These are phyloP conservation scores for Rubroboletus pulcherrimus DNA, from an alignment of 768 basidiomycete species.

Conservation along the genomic window DNA sequence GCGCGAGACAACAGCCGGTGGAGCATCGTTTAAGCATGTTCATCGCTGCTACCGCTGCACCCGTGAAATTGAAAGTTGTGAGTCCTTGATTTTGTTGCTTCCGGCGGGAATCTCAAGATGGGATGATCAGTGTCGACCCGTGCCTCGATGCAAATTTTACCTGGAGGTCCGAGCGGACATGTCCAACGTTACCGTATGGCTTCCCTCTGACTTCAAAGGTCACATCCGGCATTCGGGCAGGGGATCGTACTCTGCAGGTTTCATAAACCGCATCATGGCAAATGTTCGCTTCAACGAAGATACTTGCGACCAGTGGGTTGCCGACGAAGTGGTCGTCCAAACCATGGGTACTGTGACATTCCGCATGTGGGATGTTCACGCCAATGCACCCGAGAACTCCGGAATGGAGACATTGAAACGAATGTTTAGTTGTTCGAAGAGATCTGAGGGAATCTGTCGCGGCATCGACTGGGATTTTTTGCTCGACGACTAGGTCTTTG, in stretches of 20 bases:
- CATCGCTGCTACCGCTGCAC: slow-evolving; percentile 46
- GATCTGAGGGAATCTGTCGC: slow-evolving; percentile 41
- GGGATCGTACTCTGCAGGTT: slow-evolving; percentile 64
- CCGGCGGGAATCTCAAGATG: not conserved
- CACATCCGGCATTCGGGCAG: slow-evolving; percentile 54
- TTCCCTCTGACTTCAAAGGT: slow-evolving; percentile 78
- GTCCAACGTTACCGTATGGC: slow-evolving; percentile 73
- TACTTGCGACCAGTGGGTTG: slow-evolving; percentile 33
- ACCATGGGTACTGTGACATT: slow-evolving; percentile 63
- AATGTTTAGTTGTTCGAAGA: slow-evolving; percentile 56
- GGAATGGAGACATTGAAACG: slow-evolving; percentile 63
- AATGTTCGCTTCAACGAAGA: slow-evolving; percentile 49
- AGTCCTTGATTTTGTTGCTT: slow-evolving; percentile 29
- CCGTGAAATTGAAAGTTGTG: slow-evolving; percentile 72
- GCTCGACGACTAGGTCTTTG: slow-evolving; percentile 53
- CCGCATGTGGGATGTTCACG: slow-evolving; percentile 77
- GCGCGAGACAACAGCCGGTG: slow-evolving; percentile 68
- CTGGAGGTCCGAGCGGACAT: slow-evolving; percentile 60
- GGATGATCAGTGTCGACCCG: slow-evolving; percentile 50
- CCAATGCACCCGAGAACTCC: slow-evolving; percentile 57
- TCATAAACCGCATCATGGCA: slow-evolving; percentile 61
- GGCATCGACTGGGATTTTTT: slow-evolving; percentile 77
- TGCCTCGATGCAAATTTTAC: slow-evolving; percentile 52
- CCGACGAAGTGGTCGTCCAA: slow-evolving; percentile 61
- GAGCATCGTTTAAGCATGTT: slow-evolving; percentile 72